These are phyloP conservation scores for Trapa incisa DNA, from an alignment of 345 rosid species.

Conservation along the genomic window DNA sequence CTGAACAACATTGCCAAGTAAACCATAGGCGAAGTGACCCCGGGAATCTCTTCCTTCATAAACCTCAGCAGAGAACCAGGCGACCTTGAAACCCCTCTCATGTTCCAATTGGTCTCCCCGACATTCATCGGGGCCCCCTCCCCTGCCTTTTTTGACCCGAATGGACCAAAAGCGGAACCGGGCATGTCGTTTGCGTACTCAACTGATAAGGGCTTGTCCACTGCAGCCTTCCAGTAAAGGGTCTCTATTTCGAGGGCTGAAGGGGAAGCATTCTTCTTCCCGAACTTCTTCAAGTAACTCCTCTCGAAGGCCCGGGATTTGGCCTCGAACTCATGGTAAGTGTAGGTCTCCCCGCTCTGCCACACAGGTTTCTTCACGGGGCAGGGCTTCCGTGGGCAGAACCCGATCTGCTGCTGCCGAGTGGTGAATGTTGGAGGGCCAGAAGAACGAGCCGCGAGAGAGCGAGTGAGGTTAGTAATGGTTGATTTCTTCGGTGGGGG, in stretches of 20 bases:
- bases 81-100: constrained; percentile 89
- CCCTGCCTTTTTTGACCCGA: constrained; percentile 29
- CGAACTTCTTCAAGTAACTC: constrained; percentile 45
- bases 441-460: constrained; percentile 53
- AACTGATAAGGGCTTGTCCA: constrained; percentile 84
- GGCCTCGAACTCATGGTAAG: constrained; percentile 73
- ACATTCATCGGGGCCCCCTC: constrained; percentile 49
- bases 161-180: constrained; percentile 71
- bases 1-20: constrained; percentile 95
- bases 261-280: constrained; percentile 38
- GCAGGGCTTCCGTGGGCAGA: constrained; percentile 80
- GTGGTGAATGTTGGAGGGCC: constrained; percentile 82
- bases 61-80: constrained; percentile 81
- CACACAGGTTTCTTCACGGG: constrained; percentile 89
- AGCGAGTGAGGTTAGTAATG: constrained; percentile 61
- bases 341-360: constrained; percentile 92
- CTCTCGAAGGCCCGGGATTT: constrained; percentile 75
- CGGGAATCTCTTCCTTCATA: constrained; percentile 98
- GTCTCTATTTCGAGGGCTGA: constrained; percentile 76
- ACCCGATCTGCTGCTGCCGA: constrained; percentile 99
- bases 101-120: constrained; percentile 91
- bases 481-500: constrained; percentile 57
- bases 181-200: constrained; percentile 99
- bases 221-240: constrained; percentile 88
- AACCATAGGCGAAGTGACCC: constrained; percentile 97